These are phyloP conservation scores for Ustilago esculenta DNA, from an alignment of 1,284 basidiomycete genomes.

Conservation along the genomic window DNA sequence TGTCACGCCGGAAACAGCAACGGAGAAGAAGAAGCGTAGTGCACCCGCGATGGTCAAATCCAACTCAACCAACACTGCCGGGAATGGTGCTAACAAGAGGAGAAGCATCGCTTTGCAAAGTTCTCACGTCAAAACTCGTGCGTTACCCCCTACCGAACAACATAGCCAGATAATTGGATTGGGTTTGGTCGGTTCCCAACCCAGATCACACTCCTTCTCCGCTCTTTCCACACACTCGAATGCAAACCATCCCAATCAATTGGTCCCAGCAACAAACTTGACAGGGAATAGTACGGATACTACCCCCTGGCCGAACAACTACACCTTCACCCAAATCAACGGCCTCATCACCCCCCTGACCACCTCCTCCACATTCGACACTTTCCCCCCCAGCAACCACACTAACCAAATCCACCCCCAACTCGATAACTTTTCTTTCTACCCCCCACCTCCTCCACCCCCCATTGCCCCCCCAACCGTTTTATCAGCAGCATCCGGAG, in stretches of 20 bases:
- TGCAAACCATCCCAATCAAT: not conserved
- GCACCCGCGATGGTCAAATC: conserved; percentile 16
- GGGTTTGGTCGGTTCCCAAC: conserved; percentile 7
- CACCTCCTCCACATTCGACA: conserved; percentile 10
- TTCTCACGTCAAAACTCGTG: too few relatives aligned
- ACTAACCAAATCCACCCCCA: not conserved
- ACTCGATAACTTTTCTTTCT: too few relatives aligned
- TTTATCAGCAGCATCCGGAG: too few relatives aligned
- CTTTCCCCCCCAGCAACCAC: not conserved
- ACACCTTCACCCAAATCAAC: conserved; percentile 16
- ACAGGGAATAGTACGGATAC: conserved; percentile 4
- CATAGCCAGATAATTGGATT: not conserved
- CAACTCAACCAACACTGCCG: conserved; percentile 5
- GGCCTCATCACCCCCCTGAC: conserved; percentile 29
- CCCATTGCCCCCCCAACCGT: too few relatives aligned
- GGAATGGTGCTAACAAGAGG: conserved; percentile 4
- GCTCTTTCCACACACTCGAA: not conserved
- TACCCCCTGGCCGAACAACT: conserved; percentile 10
- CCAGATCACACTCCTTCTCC: conserved; percentile 22
- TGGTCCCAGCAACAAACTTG: too few relatives aligned
- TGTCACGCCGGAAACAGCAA: conserved; percentile 16
- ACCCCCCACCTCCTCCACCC: too few relatives aligned
- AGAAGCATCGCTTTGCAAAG: conserved; percentile 16
- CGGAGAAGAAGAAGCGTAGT: conserved; percentile 10
- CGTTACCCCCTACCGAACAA: not conserved